Conservation (phyloP, 139 green algal genomes). For the Haematococcus lacustris region DNA sequence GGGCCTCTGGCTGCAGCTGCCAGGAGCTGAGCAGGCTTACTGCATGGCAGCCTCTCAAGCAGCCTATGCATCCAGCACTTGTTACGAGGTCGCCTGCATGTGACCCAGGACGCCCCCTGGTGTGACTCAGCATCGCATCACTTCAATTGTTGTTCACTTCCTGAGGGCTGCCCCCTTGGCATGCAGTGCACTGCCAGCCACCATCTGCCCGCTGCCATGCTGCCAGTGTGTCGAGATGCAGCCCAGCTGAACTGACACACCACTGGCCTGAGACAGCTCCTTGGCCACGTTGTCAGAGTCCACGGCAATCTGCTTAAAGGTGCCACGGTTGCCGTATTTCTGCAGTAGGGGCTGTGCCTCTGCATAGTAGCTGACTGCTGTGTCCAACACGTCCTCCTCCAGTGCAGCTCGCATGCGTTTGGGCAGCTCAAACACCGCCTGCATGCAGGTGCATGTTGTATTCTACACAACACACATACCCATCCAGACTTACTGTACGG, state of each 20-base stretch:
- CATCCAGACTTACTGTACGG: too few species aligned
- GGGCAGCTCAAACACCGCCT: constrained; percentile 70
- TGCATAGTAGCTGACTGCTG: constrained; percentile 64
- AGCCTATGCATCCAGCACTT: too few species aligned
- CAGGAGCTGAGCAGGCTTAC: too few species aligned
- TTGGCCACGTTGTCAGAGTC: constrained; percentile 50
- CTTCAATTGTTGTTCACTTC: too few species aligned
- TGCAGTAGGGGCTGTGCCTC: constrained; percentile 67
- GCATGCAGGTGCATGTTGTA: neutral
- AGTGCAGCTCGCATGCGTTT: constrained; percentile 53
- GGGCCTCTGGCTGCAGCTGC: too few species aligned
- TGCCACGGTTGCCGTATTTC: constrained; percentile 61
- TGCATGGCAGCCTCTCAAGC: too few species aligned
- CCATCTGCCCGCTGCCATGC: neutral
- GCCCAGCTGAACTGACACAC: too few species aligned
- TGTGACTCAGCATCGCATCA: too few species aligned
- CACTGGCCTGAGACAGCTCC: constrained; percentile 27
- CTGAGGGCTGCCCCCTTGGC: too few species aligned
- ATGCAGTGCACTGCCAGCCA: neutral
- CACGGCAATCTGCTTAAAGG: constrained; percentile 43
- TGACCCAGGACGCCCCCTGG: too few species aligned
- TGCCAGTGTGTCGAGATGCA: neutral
- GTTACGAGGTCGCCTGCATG: too few species aligned
- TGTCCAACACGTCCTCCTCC: constrained; percentile 58
- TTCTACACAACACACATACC: too few species aligned